Evolutionary conservation across 768 basidiomycete species (phyloP).

Genomic region (Podaxis pistillaris): DNA sequence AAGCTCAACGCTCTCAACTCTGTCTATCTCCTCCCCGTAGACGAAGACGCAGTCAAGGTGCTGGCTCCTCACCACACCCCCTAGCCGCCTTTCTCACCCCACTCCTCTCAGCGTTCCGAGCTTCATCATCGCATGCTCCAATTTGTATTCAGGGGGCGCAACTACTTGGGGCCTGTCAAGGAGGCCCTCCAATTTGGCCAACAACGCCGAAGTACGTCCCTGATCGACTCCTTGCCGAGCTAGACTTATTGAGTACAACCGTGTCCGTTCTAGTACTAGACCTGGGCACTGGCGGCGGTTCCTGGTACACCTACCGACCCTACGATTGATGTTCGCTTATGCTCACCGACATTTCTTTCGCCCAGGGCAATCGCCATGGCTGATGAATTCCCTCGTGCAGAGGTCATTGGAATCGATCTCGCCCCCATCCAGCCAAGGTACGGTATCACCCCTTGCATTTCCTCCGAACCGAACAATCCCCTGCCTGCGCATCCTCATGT

Average conservation of each 20-base stretch:
- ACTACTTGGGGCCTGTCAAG: conserved; percentile 65
- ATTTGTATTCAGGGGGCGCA: conserved; percentile 62
- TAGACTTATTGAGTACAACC: not conserved
- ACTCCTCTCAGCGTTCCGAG: conserved; percentile 49
- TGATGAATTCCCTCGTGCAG: conserved; percentile 65
- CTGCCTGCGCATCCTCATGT: conserved; percentile 17
- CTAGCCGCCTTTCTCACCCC: conserved; percentile 1
- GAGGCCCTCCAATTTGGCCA: conserved; percentile 52
- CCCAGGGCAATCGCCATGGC: conserved; percentile 71
- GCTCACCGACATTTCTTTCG: conserved; percentile 6
- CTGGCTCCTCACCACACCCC: conserved; percentile 4
- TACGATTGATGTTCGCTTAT: conserved; percentile 9
- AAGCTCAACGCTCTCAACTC: conserved; percentile 53
- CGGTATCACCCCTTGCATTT: conserved; percentile 12
- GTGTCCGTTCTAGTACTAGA: conserved; percentile 47
- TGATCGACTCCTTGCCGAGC: conserved; percentile 2
- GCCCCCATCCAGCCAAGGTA: conserved; percentile 74
- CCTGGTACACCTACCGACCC: conserved; percentile 41
- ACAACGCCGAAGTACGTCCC: conserved; percentile 38
- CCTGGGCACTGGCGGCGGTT: conserved; percentile 65
- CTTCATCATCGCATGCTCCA: conserved; percentile 64
- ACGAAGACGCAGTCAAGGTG: conserved; percentile 65
- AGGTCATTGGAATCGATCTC: conserved; percentile 69
- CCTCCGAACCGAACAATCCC: conserved; percentile 22
- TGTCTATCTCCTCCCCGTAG: conserved; percentile 63